Evolutionary conservation across 352 stramenopile species (phyloP).

Genomic region (Phytophthora brassicae): DNA sequence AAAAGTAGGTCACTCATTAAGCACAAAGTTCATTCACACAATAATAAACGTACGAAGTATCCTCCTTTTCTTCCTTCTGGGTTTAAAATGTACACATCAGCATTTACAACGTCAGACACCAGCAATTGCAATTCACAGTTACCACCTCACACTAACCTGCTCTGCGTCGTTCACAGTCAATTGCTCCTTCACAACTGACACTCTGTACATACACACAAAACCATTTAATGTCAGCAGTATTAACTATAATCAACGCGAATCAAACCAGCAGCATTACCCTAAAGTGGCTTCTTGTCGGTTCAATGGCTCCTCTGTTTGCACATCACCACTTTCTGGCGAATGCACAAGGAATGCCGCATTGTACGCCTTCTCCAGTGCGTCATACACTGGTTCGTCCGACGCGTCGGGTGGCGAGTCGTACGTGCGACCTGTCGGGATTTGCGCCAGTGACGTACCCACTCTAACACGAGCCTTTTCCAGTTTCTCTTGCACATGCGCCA

Average conservation of each 20-base stretch:
- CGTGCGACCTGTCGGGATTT: conserved; percentile 53
- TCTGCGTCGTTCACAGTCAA: background rate
- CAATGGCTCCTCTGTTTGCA: background rate
- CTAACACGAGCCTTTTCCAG: conserved; percentile 42
- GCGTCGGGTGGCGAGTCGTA: conserved; percentile 52
- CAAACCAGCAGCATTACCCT: no score
- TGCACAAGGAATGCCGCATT: conserved; percentile 48
- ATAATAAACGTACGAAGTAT: conserved; percentile 18
- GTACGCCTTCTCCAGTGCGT: conserved; percentile 65
- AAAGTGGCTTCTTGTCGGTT: conserved; percentile 5
- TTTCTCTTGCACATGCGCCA: conserved; percentile 43
- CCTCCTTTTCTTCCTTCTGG: conserved; percentile 1
- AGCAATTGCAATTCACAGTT: background rate
- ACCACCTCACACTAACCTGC: conserved; percentile 2
- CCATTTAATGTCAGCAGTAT: no score
- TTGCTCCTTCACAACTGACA: background rate
- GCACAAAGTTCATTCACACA: background rate
- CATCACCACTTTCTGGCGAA: conserved; percentile 3
- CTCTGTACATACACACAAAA: conserved; percentile 5
- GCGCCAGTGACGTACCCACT: conserved; percentile 22
- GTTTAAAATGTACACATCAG: conserved; percentile 9
- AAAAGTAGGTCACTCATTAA: conserved; percentile 1
- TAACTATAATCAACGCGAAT: no score
- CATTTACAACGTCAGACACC: background rate
- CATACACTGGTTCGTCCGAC: conserved; percentile 39